phyloP scores from a whole-genome alignment of 768 basidiomycete species.

The Rhodotorula paludigena region DNA sequence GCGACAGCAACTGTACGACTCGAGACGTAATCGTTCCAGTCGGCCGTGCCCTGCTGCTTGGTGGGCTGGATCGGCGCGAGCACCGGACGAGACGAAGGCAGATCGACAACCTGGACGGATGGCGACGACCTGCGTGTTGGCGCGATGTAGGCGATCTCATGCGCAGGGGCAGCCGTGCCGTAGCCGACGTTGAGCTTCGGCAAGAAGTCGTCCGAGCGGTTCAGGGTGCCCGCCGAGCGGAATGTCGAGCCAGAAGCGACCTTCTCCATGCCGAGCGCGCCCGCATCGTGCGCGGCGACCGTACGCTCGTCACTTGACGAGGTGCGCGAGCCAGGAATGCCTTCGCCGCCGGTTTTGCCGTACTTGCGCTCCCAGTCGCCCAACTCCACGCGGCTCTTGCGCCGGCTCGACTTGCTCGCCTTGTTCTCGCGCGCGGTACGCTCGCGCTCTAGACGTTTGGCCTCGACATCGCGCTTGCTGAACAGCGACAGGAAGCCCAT shows the following conservation, averaged over 20 bases:
- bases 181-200: constrained; percentile 1
- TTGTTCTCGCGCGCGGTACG: constrained; percentile 59
- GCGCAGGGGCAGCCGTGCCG: too few relatives aligned
- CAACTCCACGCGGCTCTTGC: constrained; percentile 61
- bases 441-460: constrained; percentile 48
- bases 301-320: neutral
- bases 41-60: neutral
- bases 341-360: constrained; percentile 51
- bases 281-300: too few relatives aligned
- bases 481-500: constrained; percentile 79
- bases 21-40: constrained; percentile 25
- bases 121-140: too few relatives aligned
- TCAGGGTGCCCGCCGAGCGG: too few relatives aligned
- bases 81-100: too few relatives aligned
- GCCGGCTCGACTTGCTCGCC: constrained; percentile 67
- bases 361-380: constrained; percentile 84
- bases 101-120: neutral
- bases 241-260: neutral
- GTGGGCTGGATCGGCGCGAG: neutral
- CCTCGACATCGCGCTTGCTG: neutral
- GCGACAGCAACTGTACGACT: constrained; percentile 19
- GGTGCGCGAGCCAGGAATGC: neutral
- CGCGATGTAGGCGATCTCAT: too few relatives aligned
- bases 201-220: constrained; percentile 24
- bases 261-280: neutral